These are phyloP conservation scores for Kazachstania viticola DNA, from an alignment of 805 yeast species.

Conservation along the genomic window DNA sequence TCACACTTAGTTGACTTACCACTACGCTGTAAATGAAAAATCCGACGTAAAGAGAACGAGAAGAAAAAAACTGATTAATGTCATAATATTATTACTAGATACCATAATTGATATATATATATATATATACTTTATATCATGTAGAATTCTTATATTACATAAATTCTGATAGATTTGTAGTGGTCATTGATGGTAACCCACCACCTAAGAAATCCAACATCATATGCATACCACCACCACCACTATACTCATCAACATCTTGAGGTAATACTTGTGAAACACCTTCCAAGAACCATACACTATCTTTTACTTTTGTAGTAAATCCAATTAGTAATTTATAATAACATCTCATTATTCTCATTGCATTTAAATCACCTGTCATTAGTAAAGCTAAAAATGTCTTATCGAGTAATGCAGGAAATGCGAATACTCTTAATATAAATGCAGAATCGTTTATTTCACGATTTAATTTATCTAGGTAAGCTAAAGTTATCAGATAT, in stretches of 20 bases:
- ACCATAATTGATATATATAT: too few species aligned
- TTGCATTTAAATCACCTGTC: slow-evolving; percentile 78
- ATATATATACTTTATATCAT: too few species aligned
- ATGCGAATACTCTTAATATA: slow-evolving; percentile 77
- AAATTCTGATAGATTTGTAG: slow-evolving; percentile 29
- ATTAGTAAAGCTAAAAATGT: slow-evolving; percentile 64
- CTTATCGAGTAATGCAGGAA: slow-evolving; percentile 85
- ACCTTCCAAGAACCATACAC: slow-evolving; percentile 91
- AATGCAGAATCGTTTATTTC: slow-evolving; percentile 81
- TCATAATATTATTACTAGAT: too few species aligned
- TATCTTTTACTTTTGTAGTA: slow-evolving; percentile 78
- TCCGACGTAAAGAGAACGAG: too few species aligned
- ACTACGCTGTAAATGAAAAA: too few species aligned
- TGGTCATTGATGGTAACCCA: slow-evolving; percentile 37
- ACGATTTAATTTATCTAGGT: slow-evolving; percentile 68
- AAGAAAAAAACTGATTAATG: too few species aligned
- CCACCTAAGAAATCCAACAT: slow-evolving; percentile 83
- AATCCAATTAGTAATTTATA: slow-evolving; percentile 71
- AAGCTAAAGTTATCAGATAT: slow-evolving; percentile 73
- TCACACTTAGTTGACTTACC: too few species aligned
- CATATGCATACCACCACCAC: slow-evolving; percentile 89
- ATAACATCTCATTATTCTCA: slow-evolving; percentile 84
- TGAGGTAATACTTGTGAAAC: slow-evolving; percentile 81
- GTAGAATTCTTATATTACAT: slow-evolving; percentile 8
- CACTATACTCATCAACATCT: slow-evolving; percentile 87